These are phyloP conservation scores for Candida palmyrensis DNA, from an alignment of 805 yeast genomes.

Conservation along the genomic window DNA sequence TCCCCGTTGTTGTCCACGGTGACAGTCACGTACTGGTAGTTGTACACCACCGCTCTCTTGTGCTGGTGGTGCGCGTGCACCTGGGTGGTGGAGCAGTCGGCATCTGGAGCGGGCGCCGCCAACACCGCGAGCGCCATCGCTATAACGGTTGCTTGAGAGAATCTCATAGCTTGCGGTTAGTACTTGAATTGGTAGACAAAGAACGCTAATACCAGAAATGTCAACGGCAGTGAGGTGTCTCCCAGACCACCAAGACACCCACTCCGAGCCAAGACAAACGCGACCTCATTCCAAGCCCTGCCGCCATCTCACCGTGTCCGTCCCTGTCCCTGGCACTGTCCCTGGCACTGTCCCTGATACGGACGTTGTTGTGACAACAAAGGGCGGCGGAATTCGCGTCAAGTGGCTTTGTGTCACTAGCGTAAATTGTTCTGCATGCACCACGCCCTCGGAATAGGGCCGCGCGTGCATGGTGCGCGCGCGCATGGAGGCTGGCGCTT, in stretches of 20 bases:
- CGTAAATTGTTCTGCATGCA: too few species aligned
- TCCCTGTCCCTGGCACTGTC: too few species aligned
- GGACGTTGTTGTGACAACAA: too few species aligned
- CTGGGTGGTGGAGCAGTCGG: slow-evolving; percentile 37
- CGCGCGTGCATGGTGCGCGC: too few species aligned
- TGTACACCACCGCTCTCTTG: slow-evolving; percentile 51
- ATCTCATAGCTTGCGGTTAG: slow-evolving; percentile 16
- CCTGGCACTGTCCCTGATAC: too few species aligned
- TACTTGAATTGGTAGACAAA: not conserved
- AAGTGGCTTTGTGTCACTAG: too few species aligned
- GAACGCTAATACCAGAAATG: not conserved
- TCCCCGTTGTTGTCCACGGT: slow-evolving; percentile 41
- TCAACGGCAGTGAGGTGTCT: not conserved
- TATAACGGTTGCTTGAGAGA: slow-evolving; percentile 13
- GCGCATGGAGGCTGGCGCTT: too few species aligned
- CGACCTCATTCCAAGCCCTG: too few species aligned
- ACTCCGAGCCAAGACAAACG: not conserved
- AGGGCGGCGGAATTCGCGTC: too few species aligned
- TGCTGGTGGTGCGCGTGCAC: slow-evolving; percentile 59
- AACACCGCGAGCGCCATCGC: slow-evolving; percentile 17
- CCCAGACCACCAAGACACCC: not conserved
- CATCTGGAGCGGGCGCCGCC: slow-evolving; percentile 21
- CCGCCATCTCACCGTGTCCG: too few species aligned
- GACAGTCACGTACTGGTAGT: slow-evolving; percentile 38
- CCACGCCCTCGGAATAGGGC: too few species aligned